Evolutionary conservation across 345 rosid species (phyloP).

Genomic region (Arabidopsis thaliana): DNA sequence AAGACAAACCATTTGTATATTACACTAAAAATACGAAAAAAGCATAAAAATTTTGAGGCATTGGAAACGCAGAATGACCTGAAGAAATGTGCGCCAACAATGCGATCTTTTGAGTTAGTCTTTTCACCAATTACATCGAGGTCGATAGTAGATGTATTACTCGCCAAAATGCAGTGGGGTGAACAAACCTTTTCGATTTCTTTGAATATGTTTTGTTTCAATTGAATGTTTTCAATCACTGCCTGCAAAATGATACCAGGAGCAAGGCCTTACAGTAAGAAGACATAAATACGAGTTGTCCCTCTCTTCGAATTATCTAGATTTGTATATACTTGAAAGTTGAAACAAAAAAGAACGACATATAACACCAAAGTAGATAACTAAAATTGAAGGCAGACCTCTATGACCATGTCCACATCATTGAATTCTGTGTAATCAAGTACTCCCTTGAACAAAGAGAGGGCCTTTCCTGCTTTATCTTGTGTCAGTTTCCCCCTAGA

Average conservation of each 20-base stretch:
- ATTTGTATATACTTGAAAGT: constrained; percentile 28
- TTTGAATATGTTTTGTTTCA: constrained; percentile 88
- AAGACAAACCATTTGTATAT: constrained; percentile 29
- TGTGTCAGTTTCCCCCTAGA: constrained; percentile 67
- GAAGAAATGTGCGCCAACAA: constrained; percentile 97
- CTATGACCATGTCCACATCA: constrained; percentile 96
- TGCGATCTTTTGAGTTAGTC: constrained; percentile 76
- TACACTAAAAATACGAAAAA: background rate
- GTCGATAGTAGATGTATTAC: constrained; percentile 90
- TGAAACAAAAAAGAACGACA: constrained; percentile 27
- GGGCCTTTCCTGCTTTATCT: constrained; percentile 75
- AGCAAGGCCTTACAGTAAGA: constrained; percentile 19
- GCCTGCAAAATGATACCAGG: constrained; percentile 63
- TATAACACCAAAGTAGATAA: constrained; percentile 8
- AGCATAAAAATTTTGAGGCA: background rate
- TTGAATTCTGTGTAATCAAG: constrained; percentile 79
- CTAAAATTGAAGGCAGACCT: constrained; percentile 53
- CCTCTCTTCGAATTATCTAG: constrained; percentile 6
- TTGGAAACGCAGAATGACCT: constrained; percentile 54
- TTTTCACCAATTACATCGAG: constrained; percentile 78
- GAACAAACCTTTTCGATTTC: constrained; percentile 87
- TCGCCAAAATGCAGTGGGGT: constrained; percentile 86
- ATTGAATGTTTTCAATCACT: constrained; percentile 74
- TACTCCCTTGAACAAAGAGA: constrained; percentile 79
- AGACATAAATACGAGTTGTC: constrained; percentile 14